These are phyloP conservation scores for Kodamaea ohmeri DNA, from an alignment of 1,139 yeast species.

Conservation along the genomic window DNA sequence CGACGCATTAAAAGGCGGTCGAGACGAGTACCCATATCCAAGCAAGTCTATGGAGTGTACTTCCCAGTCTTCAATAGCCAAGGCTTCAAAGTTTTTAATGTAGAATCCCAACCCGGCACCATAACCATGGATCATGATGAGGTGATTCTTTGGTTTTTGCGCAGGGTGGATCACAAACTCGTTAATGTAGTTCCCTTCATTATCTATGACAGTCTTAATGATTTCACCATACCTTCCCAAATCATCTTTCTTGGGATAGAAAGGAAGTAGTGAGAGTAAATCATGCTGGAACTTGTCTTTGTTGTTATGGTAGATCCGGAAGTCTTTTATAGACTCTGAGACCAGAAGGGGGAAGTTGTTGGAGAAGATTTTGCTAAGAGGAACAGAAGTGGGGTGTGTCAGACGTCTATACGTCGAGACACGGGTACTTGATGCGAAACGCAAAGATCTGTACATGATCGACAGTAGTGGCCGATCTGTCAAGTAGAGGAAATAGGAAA, in stretches of 20 bases:
- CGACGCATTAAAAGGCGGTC: conserved; percentile 50
- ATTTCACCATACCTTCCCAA: conserved; percentile 33
- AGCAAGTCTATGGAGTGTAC: conserved; percentile 70
- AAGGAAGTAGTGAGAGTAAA: conserved; percentile 42
- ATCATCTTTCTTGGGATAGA: conserved; percentile 34
- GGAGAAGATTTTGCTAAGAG: conserved; percentile 48
- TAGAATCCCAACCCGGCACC: conserved; percentile 78
- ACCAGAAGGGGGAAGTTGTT: conserved; percentile 58
- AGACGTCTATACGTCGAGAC: conserved; percentile 36
- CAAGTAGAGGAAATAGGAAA: too few species aligned
- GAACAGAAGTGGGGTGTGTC: conserved; percentile 64
- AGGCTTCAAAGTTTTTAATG: conserved; percentile 54
- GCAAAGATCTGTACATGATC: conserved; percentile 1
- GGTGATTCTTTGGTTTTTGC: conserved; percentile 42
- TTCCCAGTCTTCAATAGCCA: conserved; percentile 49
- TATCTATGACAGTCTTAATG: conserved; percentile 38
- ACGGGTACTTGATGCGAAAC: not conserved
- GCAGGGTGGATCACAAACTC: conserved; percentile 52
- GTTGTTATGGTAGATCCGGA: conserved; percentile 31
- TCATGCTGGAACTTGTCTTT: conserved; percentile 53
- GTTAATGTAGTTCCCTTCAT: conserved; percentile 50
- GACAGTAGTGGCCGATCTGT: too few species aligned
- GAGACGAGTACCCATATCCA: conserved; percentile 75
- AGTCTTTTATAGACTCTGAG: conserved; percentile 53
- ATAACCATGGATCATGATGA: conserved; percentile 71